Conservation (phyloP, 2,329 filamentous ascomycete genomes). For the Neopestalotiopsis sp. region DNA sequence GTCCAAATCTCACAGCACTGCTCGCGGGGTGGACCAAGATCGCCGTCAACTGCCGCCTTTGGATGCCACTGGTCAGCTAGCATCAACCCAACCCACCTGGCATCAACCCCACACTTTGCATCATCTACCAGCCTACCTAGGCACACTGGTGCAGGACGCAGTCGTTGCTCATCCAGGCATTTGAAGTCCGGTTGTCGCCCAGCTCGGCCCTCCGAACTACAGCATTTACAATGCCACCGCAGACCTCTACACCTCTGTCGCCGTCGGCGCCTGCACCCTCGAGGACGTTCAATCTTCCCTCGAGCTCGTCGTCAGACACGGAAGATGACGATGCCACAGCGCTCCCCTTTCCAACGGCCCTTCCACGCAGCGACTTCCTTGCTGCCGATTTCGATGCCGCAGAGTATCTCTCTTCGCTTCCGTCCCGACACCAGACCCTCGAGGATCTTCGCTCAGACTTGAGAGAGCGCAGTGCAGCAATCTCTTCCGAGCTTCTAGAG, state of each 20-base stretch:
- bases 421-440: slow-evolving; percentile 91
- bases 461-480: slow-evolving; percentile 76
- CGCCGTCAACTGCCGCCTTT: neutral
- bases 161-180: neutral
- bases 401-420: slow-evolving; percentile 79
- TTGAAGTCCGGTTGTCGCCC: slow-evolving; percentile 1
- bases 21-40: neutral
- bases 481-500: slow-evolving; percentile 88
- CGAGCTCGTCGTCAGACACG: slow-evolving; percentile 36
- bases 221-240: slow-evolving; percentile 29
- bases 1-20: neutral
- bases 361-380: slow-evolving; percentile 85
- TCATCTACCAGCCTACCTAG: neutral
- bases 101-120: neutral
- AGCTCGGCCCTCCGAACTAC: neutral
- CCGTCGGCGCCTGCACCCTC: slow-evolving; percentile 37
- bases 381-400: slow-evolving; percentile 78
- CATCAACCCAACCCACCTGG: neutral
- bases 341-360: slow-evolving; percentile 86
- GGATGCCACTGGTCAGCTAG: neutral
- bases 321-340: slow-evolving; percentile 65
- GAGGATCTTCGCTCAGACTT: slow-evolving; percentile 90
- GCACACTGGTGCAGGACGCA: neutral
- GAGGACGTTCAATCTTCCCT: slow-evolving; percentile 48
- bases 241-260: slow-evolving; percentile 32